Evolutionary conservation across 2,329 filamentous ascomycete genomes (phyloP), one percentile per base, ranked within the genome.

Genomic region (Aspergillus aculeatinus): DNA sequence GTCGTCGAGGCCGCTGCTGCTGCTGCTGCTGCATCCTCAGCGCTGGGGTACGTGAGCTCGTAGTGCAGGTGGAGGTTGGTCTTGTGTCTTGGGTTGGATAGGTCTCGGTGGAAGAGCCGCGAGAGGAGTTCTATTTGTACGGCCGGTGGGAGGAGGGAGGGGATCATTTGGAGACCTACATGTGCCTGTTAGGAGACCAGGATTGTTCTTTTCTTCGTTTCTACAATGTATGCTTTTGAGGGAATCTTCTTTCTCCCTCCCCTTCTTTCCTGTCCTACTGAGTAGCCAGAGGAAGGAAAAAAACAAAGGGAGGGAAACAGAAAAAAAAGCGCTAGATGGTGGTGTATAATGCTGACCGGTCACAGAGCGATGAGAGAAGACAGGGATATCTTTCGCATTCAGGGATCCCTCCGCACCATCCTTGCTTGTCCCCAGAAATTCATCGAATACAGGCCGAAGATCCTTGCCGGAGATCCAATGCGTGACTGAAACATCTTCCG

Each of bases 21-120:
- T 21, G 21, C 21, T 21, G 39, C 47, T n/a, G 23, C 35, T 5
- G 47, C 51, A 19, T 65, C 52, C 7, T 60, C 52, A 33, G 55
- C 21, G 3, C 68, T 53, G 3, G 84, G 81, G 67, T 94, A 93
- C 6, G 85, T 81, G 5, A 96, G 74, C 33, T 87, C 72, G 75
- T 94, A 91, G 76, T 96, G 91, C 1, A 92, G 82, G 75, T 96
- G 90, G n/a, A 98, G 80, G 75, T 98, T 99, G 55, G 93, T 98
- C 70, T 90, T 85, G 73, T 98, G 92, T 4, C 79, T 73, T 3
- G 87, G 85, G 65, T 89, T 85, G 62, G 87, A 87, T 16, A 96
- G 84, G 73, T 96, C 90, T 54, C 85, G 84, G 76, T 96, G 91
- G 31, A 97, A 80, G 63, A 96, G 83, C 57, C 85, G 86, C 49